Evolutionary conservation across 805 yeast genomes (phyloP), one percentile per base, ranked within the genome.

Genomic region (Tetrapisispora pingtungensis): DNA sequence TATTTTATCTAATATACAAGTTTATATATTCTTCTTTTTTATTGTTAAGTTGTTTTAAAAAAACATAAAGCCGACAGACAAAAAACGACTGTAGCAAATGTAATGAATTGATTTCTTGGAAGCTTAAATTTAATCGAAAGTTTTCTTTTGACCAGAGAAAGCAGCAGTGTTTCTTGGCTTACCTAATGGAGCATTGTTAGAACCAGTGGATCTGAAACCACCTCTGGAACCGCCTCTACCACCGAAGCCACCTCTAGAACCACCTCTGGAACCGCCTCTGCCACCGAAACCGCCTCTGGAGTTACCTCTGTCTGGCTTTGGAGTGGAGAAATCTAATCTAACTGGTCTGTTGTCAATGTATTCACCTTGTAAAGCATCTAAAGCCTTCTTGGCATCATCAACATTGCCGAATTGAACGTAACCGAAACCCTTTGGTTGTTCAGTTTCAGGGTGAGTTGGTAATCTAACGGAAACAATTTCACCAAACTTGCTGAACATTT

Each of bases 391-490:
- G 56, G 98, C 97, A 66, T 86, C 95, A 37, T 89, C 97, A 52
- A 84, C 73, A 47, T 82, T 74, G 38, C 84, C 73, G 64, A 77
- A 90, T 72, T 93, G 97, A 46, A 90, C 96, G 70, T 93, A 93
- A 55, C 97, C 98, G 72, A 93, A 93, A 56, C 98, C 98, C 79
- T 93, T 93, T 68, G 95, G 95, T 73, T 90, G 96, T 68, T 88
- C 95, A 53, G 97, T 89, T 68, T 90, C 97, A 62, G 96, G 97
- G 72, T 93, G 94, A 36, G 97, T 90, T 68, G 98, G 98, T 55
- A 93, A 73, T 74, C 98, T 83, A 57, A 88, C 89, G 50, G 95
- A 85, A 45, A 87, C 70, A 49, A 93, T 86, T 50, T 76, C 74
- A 65, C 96, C 97, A 67, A 76, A 75, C 61, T 76, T 77, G 55